These are phyloP conservation scores for Nicotiana obtusifolia DNA, from an alignment of 257 asterid species.

Conservation along the genomic window DNA sequence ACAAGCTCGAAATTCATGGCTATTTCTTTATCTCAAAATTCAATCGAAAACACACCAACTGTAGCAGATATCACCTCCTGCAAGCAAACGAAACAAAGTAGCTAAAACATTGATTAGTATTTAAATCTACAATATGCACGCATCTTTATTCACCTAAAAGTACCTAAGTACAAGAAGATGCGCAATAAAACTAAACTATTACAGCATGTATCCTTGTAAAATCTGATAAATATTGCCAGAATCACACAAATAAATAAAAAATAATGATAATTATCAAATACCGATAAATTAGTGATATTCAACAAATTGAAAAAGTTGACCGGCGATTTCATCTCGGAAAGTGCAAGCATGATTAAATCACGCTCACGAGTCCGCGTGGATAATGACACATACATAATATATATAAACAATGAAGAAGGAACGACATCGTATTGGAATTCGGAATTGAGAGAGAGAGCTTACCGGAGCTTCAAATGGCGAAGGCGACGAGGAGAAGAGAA, in stretches of 20 bases:
- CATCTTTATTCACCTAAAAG: background rate
- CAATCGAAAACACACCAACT: background rate
- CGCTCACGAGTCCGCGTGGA: background rate
- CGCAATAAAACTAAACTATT: background rate
- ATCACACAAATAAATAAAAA: background rate
- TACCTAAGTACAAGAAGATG: background rate
- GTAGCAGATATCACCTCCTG: slow-evolving; percentile 13
- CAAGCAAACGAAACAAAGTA: background rate
- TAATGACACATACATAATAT: no score
- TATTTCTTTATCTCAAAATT: slow-evolving; percentile 2
- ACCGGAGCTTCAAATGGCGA: slow-evolving; percentile 12
- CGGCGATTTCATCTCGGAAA: background rate
- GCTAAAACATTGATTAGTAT: background rate
- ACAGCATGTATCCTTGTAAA: background rate
- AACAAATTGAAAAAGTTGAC: background rate
- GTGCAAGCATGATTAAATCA: background rate
- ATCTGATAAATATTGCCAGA: background rate
- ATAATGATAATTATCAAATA: background rate
- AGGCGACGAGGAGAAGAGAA: background rate
- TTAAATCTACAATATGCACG: background rate
- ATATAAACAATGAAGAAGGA: background rate
- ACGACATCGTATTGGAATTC: background rate
- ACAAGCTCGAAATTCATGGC: slow-evolving; percentile 31
- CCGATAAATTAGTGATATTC: no score
- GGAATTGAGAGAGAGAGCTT: background rate